phyloP scores from a whole-genome alignment of 2,329 filamentous ascomycete species.

The Trichophyton mentagrophytes region DNA sequence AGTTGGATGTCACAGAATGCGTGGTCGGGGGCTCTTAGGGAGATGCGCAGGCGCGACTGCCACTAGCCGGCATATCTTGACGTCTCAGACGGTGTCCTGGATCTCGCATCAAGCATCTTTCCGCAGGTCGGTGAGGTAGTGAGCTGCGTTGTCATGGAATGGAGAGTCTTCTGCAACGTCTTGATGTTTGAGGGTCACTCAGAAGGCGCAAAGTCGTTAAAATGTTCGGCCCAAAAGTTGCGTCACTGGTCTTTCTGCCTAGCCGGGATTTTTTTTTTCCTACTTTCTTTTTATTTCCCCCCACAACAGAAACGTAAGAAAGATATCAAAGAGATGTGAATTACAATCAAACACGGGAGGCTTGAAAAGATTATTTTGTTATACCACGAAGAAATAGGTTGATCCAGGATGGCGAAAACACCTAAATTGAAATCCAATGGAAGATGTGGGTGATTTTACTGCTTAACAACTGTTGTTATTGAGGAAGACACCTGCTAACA shows the following conservation, averaged over 20 bases:
- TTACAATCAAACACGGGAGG: not conserved
- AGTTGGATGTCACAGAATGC: not conserved
- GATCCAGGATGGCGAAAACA: constrained; percentile 28
- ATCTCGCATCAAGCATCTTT: not conserved
- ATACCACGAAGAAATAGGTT: constrained; percentile 5
- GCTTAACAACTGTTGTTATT: too few species aligned
- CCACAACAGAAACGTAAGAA: not conserved
- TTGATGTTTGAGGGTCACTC: not conserved
- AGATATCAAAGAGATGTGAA: not conserved
- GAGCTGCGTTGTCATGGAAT: not conserved
- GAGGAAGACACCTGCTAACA: not conserved
- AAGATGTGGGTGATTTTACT: constrained; percentile 14
- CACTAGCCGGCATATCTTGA: constrained; percentile 1
- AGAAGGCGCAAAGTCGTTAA: not conserved
- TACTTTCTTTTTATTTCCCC: constrained; percentile 6
- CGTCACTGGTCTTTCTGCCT: constrained; percentile 17
- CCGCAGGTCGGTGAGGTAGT: not conserved
- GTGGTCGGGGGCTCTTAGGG: not conserved
- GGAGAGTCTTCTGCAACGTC: not conserved
- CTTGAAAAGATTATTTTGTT: too few species aligned
- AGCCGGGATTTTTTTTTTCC: constrained; percentile 25
- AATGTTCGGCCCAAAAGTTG: constrained; percentile 10
- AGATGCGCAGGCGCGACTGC: not conserved
- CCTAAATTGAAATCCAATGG: constrained; percentile 21
- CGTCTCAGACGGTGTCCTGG: not conserved